Evolutionary conservation across 768 basidiomycete genomes (phyloP).

Genomic region (Russula sp.): DNA sequence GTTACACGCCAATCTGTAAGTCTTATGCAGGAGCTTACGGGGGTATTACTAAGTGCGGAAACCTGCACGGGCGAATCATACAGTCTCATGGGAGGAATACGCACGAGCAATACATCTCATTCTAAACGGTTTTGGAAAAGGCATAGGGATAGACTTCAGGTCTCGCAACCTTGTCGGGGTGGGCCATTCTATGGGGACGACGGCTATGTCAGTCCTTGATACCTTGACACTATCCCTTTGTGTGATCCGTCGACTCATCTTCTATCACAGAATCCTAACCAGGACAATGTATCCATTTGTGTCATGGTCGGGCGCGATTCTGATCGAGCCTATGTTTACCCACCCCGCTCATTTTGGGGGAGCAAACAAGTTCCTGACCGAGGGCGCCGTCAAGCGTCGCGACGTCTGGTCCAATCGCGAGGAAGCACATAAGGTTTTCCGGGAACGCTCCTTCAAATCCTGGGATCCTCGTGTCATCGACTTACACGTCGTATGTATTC

Average conservation of each 20-base stretch:
- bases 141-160: slow-evolving; percentile 45
- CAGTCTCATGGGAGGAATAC: slow-evolving; percentile 53
- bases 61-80: background rate
- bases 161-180: slow-evolving; percentile 44
- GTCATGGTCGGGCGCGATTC: slow-evolving; percentile 36
- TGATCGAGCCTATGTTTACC: slow-evolving; percentile 45
- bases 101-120: slow-evolving; percentile 43
- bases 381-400: slow-evolving; percentile 36
- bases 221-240: background rate
- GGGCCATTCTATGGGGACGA: slow-evolving; percentile 52
- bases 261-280: slow-evolving; percentile 34
- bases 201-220: slow-evolving; percentile 36
- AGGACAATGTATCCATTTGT: slow-evolving; percentile 38
- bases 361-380: slow-evolving; percentile 25
- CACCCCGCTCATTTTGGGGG: background rate
- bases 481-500: slow-evolving; percentile 36
- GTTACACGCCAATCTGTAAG: slow-evolving; percentile 41
- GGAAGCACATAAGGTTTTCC: slow-evolving; percentile 40
- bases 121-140: slow-evolving; percentile 42
- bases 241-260: background rate
- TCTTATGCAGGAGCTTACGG: background rate
- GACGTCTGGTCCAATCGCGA: slow-evolving; percentile 49
- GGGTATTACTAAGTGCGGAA: background rate
- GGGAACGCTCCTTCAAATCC: slow-evolving; percentile 37
- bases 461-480: slow-evolving; percentile 48